Percentiles rank a stretch among this genome's conserved stretches.
These are phyloP conservation scores for Hymenoscyphus scutula DNA, from an alignment of 2,329 filamentous ascomycete species.

Conservation along the genomic window DNA sequence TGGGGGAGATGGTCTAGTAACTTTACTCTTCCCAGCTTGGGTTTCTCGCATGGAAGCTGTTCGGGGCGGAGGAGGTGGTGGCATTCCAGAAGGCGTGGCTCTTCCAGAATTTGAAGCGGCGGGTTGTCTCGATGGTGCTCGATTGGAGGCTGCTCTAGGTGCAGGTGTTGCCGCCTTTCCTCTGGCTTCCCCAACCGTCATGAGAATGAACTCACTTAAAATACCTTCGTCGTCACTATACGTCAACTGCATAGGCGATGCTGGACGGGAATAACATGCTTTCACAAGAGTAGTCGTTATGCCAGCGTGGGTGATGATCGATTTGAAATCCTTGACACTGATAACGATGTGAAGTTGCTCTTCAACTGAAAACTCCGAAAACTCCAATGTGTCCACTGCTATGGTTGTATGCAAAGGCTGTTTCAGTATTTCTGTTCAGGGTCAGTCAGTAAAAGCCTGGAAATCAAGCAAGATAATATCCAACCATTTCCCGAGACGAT, in stretches of 20 bases:
- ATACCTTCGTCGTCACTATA: constrained; percentile 68
- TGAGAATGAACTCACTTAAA: constrained; percentile 73
- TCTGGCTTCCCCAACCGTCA: constrained; percentile 69
- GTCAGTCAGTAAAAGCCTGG: constrained; percentile 17
- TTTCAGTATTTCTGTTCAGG: constrained; percentile 63
- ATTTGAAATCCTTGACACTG: constrained; percentile 79
- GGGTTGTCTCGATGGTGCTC: constrained; percentile 30
- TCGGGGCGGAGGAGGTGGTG: constrained; percentile 28
- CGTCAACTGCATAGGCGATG: constrained; percentile 68
- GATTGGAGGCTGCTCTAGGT: constrained; percentile 24
- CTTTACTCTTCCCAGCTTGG: constrained; percentile 30
- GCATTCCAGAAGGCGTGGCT: constrained; percentile 27
- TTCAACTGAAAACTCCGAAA: constrained; percentile 71
- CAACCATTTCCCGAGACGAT: constrained; percentile 64
- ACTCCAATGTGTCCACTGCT: constrained; percentile 72
- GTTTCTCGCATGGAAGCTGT: constrained; percentile 24
- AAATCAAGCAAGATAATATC: constrained; percentile 10
- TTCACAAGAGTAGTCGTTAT: constrained; percentile 64
- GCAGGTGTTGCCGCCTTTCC: constrained; percentile 30
- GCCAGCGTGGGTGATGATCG: constrained; percentile 73
- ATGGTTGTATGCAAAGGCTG: constrained; percentile 80
- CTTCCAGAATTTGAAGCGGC: constrained; percentile 31
- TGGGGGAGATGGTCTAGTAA: constrained; percentile 49
- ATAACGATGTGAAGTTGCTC: constrained; percentile 76
- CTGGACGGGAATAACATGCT: constrained; percentile 68